A percentile compares a stretch with the other conserved stretches of the same genome.
Conservation (phyloP, 208 protist genomes). For the Angomonas ambiguus region DNA sequence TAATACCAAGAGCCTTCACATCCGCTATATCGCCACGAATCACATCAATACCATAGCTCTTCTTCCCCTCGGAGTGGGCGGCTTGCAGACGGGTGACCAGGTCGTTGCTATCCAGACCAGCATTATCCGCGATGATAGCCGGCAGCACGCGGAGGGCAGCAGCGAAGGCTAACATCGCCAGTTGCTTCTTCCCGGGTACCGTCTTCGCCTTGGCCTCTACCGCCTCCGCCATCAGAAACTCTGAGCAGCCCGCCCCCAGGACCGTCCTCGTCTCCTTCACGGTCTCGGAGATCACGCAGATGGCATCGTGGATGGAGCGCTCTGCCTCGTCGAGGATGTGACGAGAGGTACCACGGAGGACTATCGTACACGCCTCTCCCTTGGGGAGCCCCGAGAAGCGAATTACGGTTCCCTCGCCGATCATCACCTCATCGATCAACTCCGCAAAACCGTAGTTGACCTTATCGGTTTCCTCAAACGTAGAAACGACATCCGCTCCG, state of each 20-base stretch:
- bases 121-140: constrained; percentile 97
- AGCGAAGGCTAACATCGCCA: constrained; percentile 97
- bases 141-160: constrained; percentile 94
- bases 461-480: constrained; percentile 97
- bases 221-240: constrained; percentile 99
- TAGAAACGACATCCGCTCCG: constrained; percentile 98
- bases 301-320: constrained; percentile 98
- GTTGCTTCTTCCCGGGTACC: constrained; percentile 76
- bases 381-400: constrained; percentile 95
- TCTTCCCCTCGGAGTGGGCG: constrained; percentile 61
- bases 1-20: constrained; percentile 94
- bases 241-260: constrained; percentile 96
- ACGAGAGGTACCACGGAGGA: constrained; percentile 97
- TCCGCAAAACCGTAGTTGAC: constrained; percentile 95
- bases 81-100: constrained; percentile 94
- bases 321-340: constrained; percentile 99
- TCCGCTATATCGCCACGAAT: constrained; percentile 93
- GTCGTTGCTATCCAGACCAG: constrained; percentile 96
- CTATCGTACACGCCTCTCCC: constrained; percentile 98
- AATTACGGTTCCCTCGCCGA: constrained; percentile 98
- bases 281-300: constrained; percentile 98
- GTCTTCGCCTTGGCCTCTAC: constrained; percentile 93
- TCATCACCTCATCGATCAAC: constrained; percentile 98
- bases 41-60: constrained; percentile 92
- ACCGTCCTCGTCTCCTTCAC: constrained; percentile 94